A percentile compares a stretch with the other conserved stretches of the same genome.
Evolutionary conservation across 2,329 filamentous ascomycete species (phyloP).

Genomic region (Penicillium olsonii): DNA sequence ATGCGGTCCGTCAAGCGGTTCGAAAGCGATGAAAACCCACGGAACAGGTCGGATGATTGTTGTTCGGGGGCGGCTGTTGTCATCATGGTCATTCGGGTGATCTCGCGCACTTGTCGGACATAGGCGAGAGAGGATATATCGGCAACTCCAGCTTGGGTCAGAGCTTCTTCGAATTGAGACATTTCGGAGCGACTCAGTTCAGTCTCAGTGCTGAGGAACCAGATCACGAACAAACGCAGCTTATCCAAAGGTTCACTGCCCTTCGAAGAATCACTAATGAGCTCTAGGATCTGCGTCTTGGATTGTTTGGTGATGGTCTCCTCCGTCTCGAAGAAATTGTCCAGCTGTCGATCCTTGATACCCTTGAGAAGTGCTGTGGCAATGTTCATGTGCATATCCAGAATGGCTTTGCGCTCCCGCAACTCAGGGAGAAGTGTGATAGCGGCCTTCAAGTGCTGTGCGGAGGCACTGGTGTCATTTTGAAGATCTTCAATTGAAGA

Average conservation of each 20-base stretch:
- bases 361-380: slow-evolving; percentile 75
- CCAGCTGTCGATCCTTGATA: slow-evolving; percentile 91
- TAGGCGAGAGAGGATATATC: slow-evolving; percentile 80
- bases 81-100: slow-evolving; percentile 98
- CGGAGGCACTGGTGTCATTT: slow-evolving; percentile 83
- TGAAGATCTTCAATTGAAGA: slow-evolving; percentile 90
- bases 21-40: slow-evolving; percentile 88
- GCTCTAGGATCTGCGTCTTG: slow-evolving; percentile 82
- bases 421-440: slow-evolving; percentile 91
- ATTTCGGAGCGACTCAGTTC: slow-evolving; percentile 82
- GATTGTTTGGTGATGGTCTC: slow-evolving; percentile 90
- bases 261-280: slow-evolving; percentile 78
- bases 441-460: slow-evolving; percentile 92
- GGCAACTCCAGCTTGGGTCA: slow-evolving; percentile 69
- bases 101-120: slow-evolving; percentile 85
- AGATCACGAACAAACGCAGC: slow-evolving; percentile 91
- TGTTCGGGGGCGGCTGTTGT: slow-evolving; percentile 73
- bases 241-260: slow-evolving; percentile 86
- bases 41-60: slow-evolving; percentile 72
- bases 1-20: slow-evolving; percentile 90
- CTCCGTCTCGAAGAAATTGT: slow-evolving; percentile 94
- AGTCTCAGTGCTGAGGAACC: slow-evolving; percentile 91
- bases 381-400: slow-evolving; percentile 99
- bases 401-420: slow-evolving; percentile 83
- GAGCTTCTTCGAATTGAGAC: slow-evolving; percentile 80